Conservation (phyloP, 2,329 filamentous ascomycete genomes). For the Lachnellula occidentalis region DNA sequence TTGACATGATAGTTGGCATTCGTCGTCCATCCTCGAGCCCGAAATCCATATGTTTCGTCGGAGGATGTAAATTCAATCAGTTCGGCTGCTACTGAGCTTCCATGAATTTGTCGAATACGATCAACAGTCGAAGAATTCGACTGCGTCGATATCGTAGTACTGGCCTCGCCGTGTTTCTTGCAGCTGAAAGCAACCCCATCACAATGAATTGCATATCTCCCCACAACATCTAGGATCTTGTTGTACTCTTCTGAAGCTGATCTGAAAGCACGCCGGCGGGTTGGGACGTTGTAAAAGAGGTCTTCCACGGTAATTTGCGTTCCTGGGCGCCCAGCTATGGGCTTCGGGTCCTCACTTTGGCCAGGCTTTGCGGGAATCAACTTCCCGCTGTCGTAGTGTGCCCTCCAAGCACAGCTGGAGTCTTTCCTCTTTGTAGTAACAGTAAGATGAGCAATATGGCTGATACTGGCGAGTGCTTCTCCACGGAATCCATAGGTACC, state of each 20-base stretch:
- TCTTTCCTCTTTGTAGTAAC: slow-evolving; percentile 91
- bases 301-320: slow-evolving; percentile 97
- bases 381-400: slow-evolving; percentile 78
- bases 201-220: slow-evolving; percentile 90
- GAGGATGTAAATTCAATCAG: slow-evolving; percentile 68
- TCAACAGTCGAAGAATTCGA: slow-evolving; percentile 68
- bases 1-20: slow-evolving; percentile 96
- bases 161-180: slow-evolving; percentile 90
- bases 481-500: slow-evolving; percentile 97
- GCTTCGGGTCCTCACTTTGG: slow-evolving; percentile 78
- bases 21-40: slow-evolving; percentile 72
- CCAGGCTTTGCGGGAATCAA: slow-evolving; percentile 81
- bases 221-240: slow-evolving; percentile 93
- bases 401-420: slow-evolving; percentile 84
- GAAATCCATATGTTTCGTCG: slow-evolving; percentile 79
- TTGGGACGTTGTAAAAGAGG: slow-evolving; percentile 93
- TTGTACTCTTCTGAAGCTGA: slow-evolving; percentile 93
- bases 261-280: slow-evolving; percentile 79
- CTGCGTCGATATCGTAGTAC: slow-evolving; percentile 74
- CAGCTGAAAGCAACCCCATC: slow-evolving; percentile 89
- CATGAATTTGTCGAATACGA: slow-evolving; percentile 86
- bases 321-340: slow-evolving; percentile 78
- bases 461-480: slow-evolving; percentile 94
- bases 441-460: slow-evolving; percentile 91
- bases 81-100: slow-evolving; percentile 78